A percentile compares a stretch with the other conserved stretches of the same genome.
phyloP scores from a whole-genome alignment of 805 yeast species.

The Alloascoidea hylecoeti region DNA sequence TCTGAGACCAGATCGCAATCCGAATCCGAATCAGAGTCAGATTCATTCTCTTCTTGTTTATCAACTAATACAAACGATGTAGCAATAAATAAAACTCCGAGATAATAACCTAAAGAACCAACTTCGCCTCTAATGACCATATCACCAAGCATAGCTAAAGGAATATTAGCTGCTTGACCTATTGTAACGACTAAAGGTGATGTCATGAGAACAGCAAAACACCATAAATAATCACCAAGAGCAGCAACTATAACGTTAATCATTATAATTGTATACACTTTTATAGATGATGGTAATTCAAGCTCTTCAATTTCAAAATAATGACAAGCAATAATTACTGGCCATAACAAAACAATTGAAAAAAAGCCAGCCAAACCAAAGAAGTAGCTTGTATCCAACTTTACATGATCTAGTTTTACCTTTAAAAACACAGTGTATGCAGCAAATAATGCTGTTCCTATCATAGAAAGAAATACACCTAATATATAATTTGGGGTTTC shows the following conservation, averaged over 20 bases:
- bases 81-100: slow-evolving; percentile 75
- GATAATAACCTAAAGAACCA: slow-evolving; percentile 45
- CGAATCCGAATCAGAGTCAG: no score
- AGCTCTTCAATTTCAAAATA: slow-evolving; percentile 52
- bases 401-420: slow-evolving; percentile 56
- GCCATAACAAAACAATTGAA: slow-evolving; percentile 69
- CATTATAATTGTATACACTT: slow-evolving; percentile 37
- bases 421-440: slow-evolving; percentile 79
- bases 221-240: slow-evolving; percentile 90
- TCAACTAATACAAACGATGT: slow-evolving; percentile 76
- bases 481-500: slow-evolving; percentile 18
- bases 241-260: slow-evolving; percentile 70
- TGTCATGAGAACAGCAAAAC: slow-evolving; percentile 83
- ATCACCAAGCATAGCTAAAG: slow-evolving; percentile 90
- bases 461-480: slow-evolving; percentile 71
- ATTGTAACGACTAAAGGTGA: slow-evolving; percentile 93
- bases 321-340: slow-evolving; percentile 56
- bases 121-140: slow-evolving; percentile 52
- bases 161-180: slow-evolving; percentile 86
- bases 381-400: slow-evolving; percentile 74
- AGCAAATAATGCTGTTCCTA: slow-evolving; percentile 86
- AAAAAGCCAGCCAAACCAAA: slow-evolving; percentile 92
- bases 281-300: slow-evolving; percentile 46
- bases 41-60: slow-evolving; percentile 58
- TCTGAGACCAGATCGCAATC: no score